Percentiles rank a stretch among this genome's conserved stretches.
These are phyloP conservation scores for Calonectria pseudoreteaudii DNA, from an alignment of 2,329 filamentous ascomycete genomes.

Conservation along the genomic window DNA sequence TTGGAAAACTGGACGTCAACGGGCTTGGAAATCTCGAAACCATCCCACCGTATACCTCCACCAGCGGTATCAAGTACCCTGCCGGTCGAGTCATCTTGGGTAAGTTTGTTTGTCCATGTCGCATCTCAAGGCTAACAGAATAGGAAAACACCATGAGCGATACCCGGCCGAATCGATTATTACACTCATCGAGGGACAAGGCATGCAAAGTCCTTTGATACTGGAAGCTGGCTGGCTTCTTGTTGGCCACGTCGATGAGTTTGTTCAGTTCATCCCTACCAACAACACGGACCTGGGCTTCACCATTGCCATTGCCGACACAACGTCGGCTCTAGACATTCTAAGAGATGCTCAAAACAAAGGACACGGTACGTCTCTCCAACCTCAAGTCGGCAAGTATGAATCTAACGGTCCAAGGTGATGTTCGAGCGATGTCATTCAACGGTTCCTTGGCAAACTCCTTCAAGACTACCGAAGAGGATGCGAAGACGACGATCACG, in stretches of 20 bases:
- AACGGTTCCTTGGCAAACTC: slow-evolving; percentile 7
- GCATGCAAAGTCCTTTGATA: slow-evolving; percentile 47
- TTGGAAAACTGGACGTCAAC: slow-evolving; percentile 33
- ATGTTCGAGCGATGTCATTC: neutral
- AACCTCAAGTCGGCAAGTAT: neutral
- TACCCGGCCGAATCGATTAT: neutral
- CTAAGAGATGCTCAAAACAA: slow-evolving; percentile 32
- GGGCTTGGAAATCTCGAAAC: slow-evolving; percentile 51
- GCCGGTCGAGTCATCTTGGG: slow-evolving; percentile 39
- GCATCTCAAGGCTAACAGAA: neutral
- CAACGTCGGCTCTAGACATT: slow-evolving; percentile 38
- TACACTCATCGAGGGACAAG: slow-evolving; percentile 41
- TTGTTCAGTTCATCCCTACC: slow-evolving; percentile 44
- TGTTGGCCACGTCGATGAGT: slow-evolving; percentile 44
- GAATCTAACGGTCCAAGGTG: neutral
- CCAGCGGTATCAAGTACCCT: slow-evolving; percentile 37
- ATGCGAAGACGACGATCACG: slow-evolving; percentile 22
- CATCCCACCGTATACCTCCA: slow-evolving; percentile 47
- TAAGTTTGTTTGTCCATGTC: neutral
- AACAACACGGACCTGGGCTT: slow-evolving; percentile 39
- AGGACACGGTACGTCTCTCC: slow-evolving; percentile 39
- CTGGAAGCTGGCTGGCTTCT: slow-evolving; percentile 44
- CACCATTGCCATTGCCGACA: slow-evolving; percentile 39
- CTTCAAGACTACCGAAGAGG: slow-evolving; percentile 9
- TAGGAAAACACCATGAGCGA: neutral